Base-by-base conservation (phyloP, 306 rosid species). In the Cucurbita maxima region DNA sequence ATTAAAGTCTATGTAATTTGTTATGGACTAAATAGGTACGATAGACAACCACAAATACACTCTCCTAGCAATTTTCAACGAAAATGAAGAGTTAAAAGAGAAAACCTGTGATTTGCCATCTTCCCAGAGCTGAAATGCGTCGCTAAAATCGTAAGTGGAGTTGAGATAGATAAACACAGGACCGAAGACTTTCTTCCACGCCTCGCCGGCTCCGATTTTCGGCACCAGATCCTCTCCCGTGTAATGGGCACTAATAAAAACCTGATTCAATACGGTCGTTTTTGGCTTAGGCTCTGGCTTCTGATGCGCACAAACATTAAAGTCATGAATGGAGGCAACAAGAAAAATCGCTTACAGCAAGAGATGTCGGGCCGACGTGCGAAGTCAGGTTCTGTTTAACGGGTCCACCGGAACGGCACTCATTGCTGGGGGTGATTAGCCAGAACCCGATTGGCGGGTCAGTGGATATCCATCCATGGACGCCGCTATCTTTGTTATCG, bases 321-420 rank as follows among this genome's bases (percentile, higher is more conserved):
- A 18, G 14, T 44, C 38, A 71, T 3, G 50, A 10, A 59, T 10
- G 36, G 25, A 22, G 5, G 16, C 20, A 71, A 8, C 10, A 22
- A 50, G 74, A 20, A 7, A 16, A 58, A 69, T 72, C 60, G 83
- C 95, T 77, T 83, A 94, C 99, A 1, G 96, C 89, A 36, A 94
- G 96, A 0, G 95, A 82, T 72, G 95, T 89, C 5, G 99, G 99
- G 36, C 97, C 97, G 0, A 89, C 99, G 30, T 94, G 99, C n/a
- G 99, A 94, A 18, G 96, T 91, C 56, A 94, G 79, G 82, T 83
- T 89, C 83, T 94, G 99, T 81, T 94, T 94, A 61, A 83, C 38
- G 40, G 96, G 97, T 58, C 99, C 99, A 76, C 95, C 99, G 3
- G 87, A 81, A 57, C 87, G 82, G 38, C 81, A 84, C 75, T 84